phyloP scores from a whole-genome alignment of 306 rosid species.

The Rosa persica region DNA sequence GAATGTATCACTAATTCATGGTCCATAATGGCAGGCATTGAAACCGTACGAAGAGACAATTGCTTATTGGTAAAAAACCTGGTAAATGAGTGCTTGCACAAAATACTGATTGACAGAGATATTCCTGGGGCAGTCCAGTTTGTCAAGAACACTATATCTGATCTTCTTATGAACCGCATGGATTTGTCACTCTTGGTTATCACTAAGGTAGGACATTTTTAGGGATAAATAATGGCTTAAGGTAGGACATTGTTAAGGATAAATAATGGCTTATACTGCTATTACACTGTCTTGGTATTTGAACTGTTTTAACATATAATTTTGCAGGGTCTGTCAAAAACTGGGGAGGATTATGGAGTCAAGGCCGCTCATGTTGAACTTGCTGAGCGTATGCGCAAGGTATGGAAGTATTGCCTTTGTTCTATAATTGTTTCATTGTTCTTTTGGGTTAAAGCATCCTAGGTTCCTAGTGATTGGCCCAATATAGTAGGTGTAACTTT shows the following conservation, averaged over 20 bases:
- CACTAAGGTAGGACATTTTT: slow-evolving; percentile 79
- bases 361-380: slow-evolving; percentile 97
- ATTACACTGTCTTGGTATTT: neutral
- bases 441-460: neutral
- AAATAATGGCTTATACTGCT: slow-evolving; percentile 7
- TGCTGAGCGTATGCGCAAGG: slow-evolving; percentile 99
- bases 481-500: neutral
- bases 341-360: slow-evolving; percentile 97
- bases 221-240: slow-evolving; percentile 7
- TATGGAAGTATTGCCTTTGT: slow-evolving; percentile 24
- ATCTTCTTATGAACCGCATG: slow-evolving; percentile 98
- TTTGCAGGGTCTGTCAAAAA: slow-evolving; percentile 86
- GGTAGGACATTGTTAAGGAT: too few species aligned
- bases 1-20: slow-evolving; percentile 13
- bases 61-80: slow-evolving; percentile 94
- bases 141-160: slow-evolving; percentile 92
- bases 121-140: slow-evolving; percentile 90
- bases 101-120: slow-evolving; percentile 79
- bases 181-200: slow-evolving; percentile 93
- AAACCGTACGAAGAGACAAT: slow-evolving; percentile 96
- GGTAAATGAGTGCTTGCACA: slow-evolving; percentile 89
- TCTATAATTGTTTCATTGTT: neutral
- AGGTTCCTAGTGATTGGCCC: neutral
- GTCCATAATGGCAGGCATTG: slow-evolving; percentile 61
- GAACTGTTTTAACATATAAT: slow-evolving; percentile 10